Evolutionary conservation across 129 eudicot genomes (phyloP).

Genomic region (Smallanthus sonchifolius): DNA sequence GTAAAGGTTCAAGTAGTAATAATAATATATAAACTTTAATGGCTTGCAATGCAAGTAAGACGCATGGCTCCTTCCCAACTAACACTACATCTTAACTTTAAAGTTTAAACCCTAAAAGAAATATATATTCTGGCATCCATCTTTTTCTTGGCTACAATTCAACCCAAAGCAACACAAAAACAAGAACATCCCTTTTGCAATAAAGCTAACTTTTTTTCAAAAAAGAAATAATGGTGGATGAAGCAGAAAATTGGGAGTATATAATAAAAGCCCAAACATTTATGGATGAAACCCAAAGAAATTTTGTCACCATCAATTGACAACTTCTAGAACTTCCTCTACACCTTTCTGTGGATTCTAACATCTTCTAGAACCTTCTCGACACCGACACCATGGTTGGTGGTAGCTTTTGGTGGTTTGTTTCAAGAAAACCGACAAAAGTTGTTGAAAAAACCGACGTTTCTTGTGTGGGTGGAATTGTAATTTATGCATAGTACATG

Average conservation of each 20-base stretch:
- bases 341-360: constrained; percentile 15
- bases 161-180: constrained; percentile 20
- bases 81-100: constrained; percentile 21
- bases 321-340: neutral
- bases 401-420: constrained; percentile 17
- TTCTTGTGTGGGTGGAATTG: neutral
- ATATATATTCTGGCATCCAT: neutral
- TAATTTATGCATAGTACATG: constrained; percentile 84
- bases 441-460: neutral
- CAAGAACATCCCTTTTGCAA: constrained; percentile 28
- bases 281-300: constrained; percentile 2
- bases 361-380: constrained; percentile 21
- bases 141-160: constrained; percentile 40
- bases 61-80: constrained; percentile 27
- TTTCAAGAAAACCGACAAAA: constrained; percentile 22
- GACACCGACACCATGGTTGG: constrained; percentile 8
- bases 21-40: neutral
- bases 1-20: no score
- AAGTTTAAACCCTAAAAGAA: neutral
- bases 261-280: constrained; percentile 6
- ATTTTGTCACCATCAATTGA: constrained; percentile 7
- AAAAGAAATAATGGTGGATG: constrained; percentile 27
- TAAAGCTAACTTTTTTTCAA: constrained; percentile 17
- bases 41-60: constrained; percentile 29
- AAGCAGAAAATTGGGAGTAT: constrained; percentile 30